phyloP scores from a whole-genome alignment of 2,329 filamentous ascomycete species.

The Venturia nashicola region DNA sequence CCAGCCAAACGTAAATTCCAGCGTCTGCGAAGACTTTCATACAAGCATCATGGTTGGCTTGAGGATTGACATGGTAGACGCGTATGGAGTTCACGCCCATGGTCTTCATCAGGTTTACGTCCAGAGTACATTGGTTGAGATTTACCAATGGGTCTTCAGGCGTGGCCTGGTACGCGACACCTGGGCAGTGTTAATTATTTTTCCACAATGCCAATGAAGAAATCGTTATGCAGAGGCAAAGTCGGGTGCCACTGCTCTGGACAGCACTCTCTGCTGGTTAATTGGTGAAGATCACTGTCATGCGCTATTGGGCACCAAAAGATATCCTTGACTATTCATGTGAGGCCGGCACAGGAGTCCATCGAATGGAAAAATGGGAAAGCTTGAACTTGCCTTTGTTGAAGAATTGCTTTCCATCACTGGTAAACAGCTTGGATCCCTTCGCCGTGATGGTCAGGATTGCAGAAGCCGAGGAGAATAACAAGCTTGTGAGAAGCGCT shows the following conservation, averaged over 20 bases:
- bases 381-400: conserved; percentile 53
- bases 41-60: conserved; percentile 60
- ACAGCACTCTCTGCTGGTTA: not conserved
- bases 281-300: not conserved
- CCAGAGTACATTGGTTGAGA: conserved; percentile 61
- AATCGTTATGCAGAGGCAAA: not conserved
- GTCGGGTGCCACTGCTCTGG: no score
- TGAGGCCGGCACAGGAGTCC: not conserved
- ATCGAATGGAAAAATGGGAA: conserved; percentile 3
- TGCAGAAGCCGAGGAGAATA: conserved; percentile 27
- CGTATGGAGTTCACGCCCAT: conserved; percentile 75
- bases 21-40: conserved; percentile 70
- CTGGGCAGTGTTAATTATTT: not conserved
- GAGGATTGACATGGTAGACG: conserved; percentile 73
- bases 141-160: conserved; percentile 65
- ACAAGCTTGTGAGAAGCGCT: conserved; percentile 1
- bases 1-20: conserved; percentile 74
- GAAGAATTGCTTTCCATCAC: conserved; percentile 70
- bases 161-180: not conserved
- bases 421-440: conserved; percentile 76
- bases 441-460: conserved; percentile 45
- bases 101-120: conserved; percentile 67
- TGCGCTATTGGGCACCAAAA: not conserved
- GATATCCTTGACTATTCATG: not conserved
- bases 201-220: not conserved